Base-by-base conservation (phyloP, 257 asterid genomes). In the Gentiana dahurica region DNA sequence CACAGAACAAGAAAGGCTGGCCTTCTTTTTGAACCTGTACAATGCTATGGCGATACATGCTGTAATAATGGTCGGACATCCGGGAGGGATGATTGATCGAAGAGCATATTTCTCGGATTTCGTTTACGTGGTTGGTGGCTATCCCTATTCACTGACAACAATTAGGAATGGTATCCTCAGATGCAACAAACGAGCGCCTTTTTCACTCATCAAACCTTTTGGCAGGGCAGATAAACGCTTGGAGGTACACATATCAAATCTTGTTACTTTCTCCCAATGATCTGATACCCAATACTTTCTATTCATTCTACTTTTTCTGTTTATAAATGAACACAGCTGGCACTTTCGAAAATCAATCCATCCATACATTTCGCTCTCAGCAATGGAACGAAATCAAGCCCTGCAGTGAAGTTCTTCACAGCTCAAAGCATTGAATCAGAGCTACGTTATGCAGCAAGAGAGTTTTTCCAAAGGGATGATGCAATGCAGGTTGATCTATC, bases 1-100 rank as follows among this genome's bases (percentile, higher is more conserved):
- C 47, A 63, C 90, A 52, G 74, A 65, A 13, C 78, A 81, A 33
- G 94, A 88, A 71, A 87, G 73, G 79, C 62, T 91, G 69, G 86
- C 88, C 13, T 91, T 91, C 79, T 91, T 91, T 71, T 61, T 91
- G 63, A 91, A 91, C 68, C 75, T 91, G 66, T 87, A 91, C 79
- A 91, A 87, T 58, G 85, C 85, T 49, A 91, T 88, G 94, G 92
- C 86, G 5, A 81, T 91, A 61, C 98, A 91, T 61, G 94, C 90
- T 6, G 98, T 81, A 24, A 80, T 87, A 43, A 75, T 94, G 66
- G 52, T 91, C 8, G 97, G 98, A 49, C 80, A 71, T 62, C 98
- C 98, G 0, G 98, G 96, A 51, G 89, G 78, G 44, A 73, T 82
- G 88, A 81, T 87, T 6, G 95, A 87, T n/a, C 63, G 89, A 63